Evolutionary conservation across 2,329 filamentous ascomycete species (phyloP).

Genomic region (Fusarium sp.): DNA sequence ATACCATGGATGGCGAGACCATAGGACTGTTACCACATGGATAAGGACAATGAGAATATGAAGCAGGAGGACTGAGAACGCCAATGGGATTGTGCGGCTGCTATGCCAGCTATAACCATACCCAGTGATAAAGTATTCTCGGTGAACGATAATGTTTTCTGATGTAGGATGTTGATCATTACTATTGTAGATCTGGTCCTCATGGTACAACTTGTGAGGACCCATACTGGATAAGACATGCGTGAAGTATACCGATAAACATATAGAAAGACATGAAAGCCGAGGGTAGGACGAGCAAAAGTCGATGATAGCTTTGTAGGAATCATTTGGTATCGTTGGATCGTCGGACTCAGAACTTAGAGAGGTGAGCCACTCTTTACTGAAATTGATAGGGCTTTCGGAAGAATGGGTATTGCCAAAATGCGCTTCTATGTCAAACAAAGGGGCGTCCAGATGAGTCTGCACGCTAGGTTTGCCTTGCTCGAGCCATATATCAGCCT

Average conservation of each 20-base stretch:
- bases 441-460: neutral
- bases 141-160: neutral
- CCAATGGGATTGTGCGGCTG: neutral
- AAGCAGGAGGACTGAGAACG: neutral
- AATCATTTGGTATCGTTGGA: fast-evolving
- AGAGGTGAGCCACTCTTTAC: neutral
- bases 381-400: fast-evolving
- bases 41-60: neutral
- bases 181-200: too few relatives aligned
- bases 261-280: too few relatives aligned
- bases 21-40: neutral
- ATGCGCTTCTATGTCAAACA: neutral
- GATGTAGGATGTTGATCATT: neutral
- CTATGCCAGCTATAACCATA: neutral
- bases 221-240: too few relatives aligned
- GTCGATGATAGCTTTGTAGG: neutral
- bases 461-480: neutral
- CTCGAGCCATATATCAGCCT: neutral
- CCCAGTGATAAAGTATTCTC: neutral
- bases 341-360: too few relatives aligned
- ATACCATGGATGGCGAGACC: neutral
- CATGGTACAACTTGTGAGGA: too few relatives aligned
- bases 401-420: neutral
- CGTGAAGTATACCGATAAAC: neutral
- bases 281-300: neutral